phyloP scores from a whole-genome alignment of 1,284 basidiomycete species.

The Ustilago shanxiensis region DNA sequence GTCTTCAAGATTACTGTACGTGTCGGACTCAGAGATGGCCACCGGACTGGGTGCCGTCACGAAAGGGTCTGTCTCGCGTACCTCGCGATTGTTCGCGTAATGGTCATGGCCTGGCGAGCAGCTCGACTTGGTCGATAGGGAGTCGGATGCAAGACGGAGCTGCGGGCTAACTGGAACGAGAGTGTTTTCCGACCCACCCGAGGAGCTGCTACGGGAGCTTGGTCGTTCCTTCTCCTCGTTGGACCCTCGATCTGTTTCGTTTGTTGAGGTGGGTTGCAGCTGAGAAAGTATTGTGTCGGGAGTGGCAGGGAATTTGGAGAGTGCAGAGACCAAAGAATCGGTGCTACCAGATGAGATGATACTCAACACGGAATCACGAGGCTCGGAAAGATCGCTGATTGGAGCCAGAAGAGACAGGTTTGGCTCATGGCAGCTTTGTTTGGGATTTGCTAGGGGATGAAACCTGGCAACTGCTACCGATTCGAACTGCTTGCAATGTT shows the following conservation, averaged over 20 bases:
- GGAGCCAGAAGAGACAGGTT: not conserved
- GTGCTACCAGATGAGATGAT: not conserved
- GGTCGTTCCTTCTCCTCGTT: not conserved
- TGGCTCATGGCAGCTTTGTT: not conserved
- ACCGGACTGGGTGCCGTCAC: not conserved
- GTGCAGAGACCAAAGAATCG: slow-evolving; percentile 8
- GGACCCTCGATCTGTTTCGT: not conserved
- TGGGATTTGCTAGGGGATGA: too few species aligned
- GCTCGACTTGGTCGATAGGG: not conserved
- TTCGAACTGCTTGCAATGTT: too few species aligned
- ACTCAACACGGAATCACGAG: not conserved
- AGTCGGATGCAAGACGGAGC: not conserved
- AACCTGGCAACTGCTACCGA: too few species aligned
- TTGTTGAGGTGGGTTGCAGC: not conserved
- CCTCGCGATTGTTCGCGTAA: not conserved
- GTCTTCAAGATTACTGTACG: not conserved
- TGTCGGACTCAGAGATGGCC: not conserved
- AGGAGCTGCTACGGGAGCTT: slow-evolving; percentile 3
- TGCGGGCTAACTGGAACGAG: not conserved
- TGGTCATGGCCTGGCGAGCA: not conserved
- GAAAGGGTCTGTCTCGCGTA: not conserved
- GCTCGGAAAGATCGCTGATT: not conserved
- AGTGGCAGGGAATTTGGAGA: slow-evolving; percentile 2
- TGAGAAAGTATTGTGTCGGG: not conserved
- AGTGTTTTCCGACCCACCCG: slow-evolving; percentile 2